Evolutionary conservation across 805 yeast genomes (phyloP).

Genomic region (Suhomyces pyralidae): DNA sequence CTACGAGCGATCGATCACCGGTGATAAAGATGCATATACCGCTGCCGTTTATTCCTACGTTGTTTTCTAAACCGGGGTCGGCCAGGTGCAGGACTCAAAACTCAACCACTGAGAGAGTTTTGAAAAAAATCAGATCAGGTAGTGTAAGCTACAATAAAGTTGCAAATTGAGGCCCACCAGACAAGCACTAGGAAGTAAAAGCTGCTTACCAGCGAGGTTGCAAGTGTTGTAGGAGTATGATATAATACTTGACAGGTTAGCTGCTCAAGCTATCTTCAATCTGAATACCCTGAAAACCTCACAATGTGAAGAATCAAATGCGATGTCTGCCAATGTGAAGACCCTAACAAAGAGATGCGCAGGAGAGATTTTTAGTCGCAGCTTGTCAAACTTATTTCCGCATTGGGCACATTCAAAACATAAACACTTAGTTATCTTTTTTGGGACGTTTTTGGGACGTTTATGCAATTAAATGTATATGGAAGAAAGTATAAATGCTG

Average conservation of each 20-base stretch:
- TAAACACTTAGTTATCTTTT: constrained; percentile 1
- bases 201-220: background rate
- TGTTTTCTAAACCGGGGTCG: background rate
- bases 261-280: background rate
- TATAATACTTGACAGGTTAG: background rate
- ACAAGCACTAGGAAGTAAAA: background rate
- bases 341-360: background rate
- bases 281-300: background rate
- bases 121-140: background rate
- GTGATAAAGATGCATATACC: background rate
- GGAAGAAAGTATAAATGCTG: background rate
- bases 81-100: background rate
- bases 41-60: background rate
- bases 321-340: background rate
- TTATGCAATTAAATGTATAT: background rate
- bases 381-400: background rate
- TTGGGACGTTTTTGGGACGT: constrained; percentile 2
- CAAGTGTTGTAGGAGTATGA: background rate
- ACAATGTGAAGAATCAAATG: background rate
- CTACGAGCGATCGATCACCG: background rate
- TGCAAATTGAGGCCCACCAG: background rate
- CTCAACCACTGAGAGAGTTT: background rate
- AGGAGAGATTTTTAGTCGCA: background rate
- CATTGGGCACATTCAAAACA: background rate
- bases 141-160: background rate